A percentile compares a stretch with the other conserved stretches of the same genome.
These are phyloP conservation scores for Rhodotorula toruloides DNA, from an alignment of 768 basidiomycete species.

Conservation along the genomic window DNA sequence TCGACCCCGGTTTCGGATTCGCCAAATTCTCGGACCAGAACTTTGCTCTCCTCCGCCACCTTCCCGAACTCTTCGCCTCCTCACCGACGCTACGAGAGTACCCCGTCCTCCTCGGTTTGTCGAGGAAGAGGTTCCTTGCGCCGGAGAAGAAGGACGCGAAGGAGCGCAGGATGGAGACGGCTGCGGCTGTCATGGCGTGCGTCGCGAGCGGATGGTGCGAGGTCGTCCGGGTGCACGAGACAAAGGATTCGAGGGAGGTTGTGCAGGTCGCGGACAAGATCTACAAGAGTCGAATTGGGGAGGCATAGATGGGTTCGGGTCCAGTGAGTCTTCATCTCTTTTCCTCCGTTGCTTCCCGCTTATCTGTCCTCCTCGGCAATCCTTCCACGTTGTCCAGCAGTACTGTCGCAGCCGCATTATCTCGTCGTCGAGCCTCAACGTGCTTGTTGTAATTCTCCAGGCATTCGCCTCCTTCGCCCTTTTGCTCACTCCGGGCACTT, in stretches of 20 bases:
- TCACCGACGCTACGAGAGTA: slow-evolving; percentile 44
- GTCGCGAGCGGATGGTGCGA: slow-evolving; percentile 63
- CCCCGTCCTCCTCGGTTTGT: slow-evolving; percentile 66
- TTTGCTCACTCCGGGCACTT: too few species aligned
- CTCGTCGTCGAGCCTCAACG: slow-evolving; percentile 3
- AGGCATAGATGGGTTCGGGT: background rate
- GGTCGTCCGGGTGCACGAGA: slow-evolving; percentile 78
- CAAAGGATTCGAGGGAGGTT: slow-evolving; percentile 66
- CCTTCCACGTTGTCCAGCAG: background rate
- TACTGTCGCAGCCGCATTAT: background rate
- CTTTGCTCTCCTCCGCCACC: slow-evolving; percentile 59
- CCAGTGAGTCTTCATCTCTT: background rate
- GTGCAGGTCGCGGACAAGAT: slow-evolving; percentile 56
- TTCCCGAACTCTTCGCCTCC: slow-evolving; percentile 47
- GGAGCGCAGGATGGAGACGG: slow-evolving; percentile 73
- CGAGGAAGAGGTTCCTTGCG: slow-evolving; percentile 80
- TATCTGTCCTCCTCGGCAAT: too few species aligned
- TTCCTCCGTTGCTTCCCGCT: background rate
- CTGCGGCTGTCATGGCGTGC: slow-evolving; percentile 66
- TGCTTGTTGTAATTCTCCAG: background rate
- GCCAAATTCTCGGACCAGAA: slow-evolving; percentile 78
- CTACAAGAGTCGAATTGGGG: background rate
- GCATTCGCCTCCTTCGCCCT: background rate
- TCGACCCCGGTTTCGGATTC: slow-evolving; percentile 91
- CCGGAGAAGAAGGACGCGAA: slow-evolving; percentile 55